Base-by-base conservation (phyloP, 768 basidiomycete species). In the Galerina marginata region DNA sequence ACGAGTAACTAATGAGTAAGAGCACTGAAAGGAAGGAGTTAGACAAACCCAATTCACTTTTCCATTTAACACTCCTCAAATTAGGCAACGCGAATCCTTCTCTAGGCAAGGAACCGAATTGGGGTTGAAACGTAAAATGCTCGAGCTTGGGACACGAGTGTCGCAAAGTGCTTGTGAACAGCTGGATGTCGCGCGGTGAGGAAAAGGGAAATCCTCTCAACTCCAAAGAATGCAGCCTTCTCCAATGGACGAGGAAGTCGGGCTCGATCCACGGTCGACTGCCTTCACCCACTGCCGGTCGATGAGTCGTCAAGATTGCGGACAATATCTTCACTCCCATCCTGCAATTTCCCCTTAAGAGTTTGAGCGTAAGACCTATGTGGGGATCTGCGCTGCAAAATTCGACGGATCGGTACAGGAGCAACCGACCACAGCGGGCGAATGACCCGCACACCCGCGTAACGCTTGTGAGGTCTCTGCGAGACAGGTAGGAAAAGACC, bases 201-300 rank as follows among this genome's bases (percentile, higher is more conserved):
- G 47, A 37, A 36, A 66, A 66, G 1, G 65, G 65, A 29, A 61
- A 56, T 2, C 65, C 65, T 33, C 37, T 29, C 14, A 66, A 50
- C 25, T 66, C 62, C 33, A 66, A 40, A 2, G 52, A 39, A 25
- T 37, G 50, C 26, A 66, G 44, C 47, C 55, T 64, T 4, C 45
- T 56, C 60, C 62, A 66, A 25, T 54, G 20, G 2, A 1, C 3
- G 4, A 58, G 38, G 23, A 66, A 59, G 12, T 59, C 43, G 45
- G 65, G 62, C 6, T 15, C 46, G 36, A 64, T 56, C 62, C 62
- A 66, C 11, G 61, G 46, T 5, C 5, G 4, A 6, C 44, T 14
- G 23, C 42, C 33, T 0, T 40, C 45, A 36, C 45, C 49, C 20
- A 20, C 23, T 37, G 47, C 54, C 6, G 59, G 64, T 14, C 39